Evolutionary conservation across 345 rosid species (phyloP).

Genomic region (Gossypium bickii): DNA sequence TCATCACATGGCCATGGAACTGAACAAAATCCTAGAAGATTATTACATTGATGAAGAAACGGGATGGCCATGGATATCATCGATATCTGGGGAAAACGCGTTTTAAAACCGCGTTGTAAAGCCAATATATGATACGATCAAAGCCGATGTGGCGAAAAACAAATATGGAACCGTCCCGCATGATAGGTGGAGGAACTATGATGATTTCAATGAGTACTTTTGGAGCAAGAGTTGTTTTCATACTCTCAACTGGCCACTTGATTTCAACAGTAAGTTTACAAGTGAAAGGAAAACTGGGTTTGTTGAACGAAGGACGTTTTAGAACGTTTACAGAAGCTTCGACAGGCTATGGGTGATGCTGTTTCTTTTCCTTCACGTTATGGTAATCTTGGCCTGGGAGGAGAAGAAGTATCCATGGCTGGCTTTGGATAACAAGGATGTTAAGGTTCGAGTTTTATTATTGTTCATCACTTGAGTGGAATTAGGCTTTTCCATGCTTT

Average conservation of each 20-base stretch:
- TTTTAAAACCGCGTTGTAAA: conserved; percentile 63
- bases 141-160: neutral
- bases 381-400: conserved; percentile 68
- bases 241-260: conserved; percentile 84
- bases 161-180: neutral
- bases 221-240: conserved; percentile 86
- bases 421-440: conserved; percentile 39
- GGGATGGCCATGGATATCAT: conserved; percentile 68
- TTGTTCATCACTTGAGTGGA: conserved; percentile 83
- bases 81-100: conserved; percentile 64
- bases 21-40: conserved; percentile 52
- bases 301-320: conserved; percentile 87
- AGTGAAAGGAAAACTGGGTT: conserved; percentile 86
- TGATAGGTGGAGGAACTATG: conserved; percentile 67
- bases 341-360: conserved; percentile 83
- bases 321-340: conserved; percentile 78
- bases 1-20: conserved; percentile 76
- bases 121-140: conserved; percentile 66
- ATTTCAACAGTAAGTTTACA: conserved; percentile 50
- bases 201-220: conserved; percentile 90
- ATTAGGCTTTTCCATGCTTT: conserved; percentile 74
- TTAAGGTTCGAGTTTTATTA: conserved; percentile 60
- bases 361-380: conserved; percentile 60
- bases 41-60: conserved; percentile 83
- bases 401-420: conserved; percentile 58